A percentile compares a stretch with the other conserved stretches of the same genome.
These are phyloP conservation scores for Calocybe indica DNA, from an alignment of 768 basidiomycete species.

Conservation along the genomic window DNA sequence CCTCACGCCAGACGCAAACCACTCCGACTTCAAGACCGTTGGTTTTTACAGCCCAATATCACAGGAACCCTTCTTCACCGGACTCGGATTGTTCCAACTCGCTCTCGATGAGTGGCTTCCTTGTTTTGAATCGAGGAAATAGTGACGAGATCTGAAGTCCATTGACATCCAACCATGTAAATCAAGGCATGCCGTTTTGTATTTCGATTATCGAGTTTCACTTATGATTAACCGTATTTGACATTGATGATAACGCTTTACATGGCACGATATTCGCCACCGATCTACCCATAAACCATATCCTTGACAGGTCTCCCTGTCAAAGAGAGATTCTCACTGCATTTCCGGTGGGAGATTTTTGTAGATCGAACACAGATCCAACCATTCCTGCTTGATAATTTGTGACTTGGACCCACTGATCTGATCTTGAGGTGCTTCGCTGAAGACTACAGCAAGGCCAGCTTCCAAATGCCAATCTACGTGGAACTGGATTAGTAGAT, in stretches of 20 bases:
- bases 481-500: neutral
- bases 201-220: too few species aligned
- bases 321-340: too few species aligned
- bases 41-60: conserved; percentile 45
- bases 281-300: too few species aligned
- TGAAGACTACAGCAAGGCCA: conserved; percentile 28
- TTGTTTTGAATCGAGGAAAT: conserved; percentile 23
- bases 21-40: conserved; percentile 40
- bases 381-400: too few species aligned
- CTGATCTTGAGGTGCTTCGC: conserved; percentile 17
- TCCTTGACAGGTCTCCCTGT: too few species aligned
- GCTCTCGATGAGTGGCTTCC: conserved; percentile 45
- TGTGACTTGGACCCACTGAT: neutral
- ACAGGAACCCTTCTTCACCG: conserved; percentile 39
- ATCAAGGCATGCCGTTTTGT: too few species aligned
- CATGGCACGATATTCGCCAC: too few species aligned
- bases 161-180: neutral
- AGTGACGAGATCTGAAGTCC: neutral
- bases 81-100: conserved; percentile 38
- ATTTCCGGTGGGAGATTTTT: too few species aligned
- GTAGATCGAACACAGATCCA: too few species aligned
- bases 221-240: too few species aligned
- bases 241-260: too few species aligned
- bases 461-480: conserved; percentile 9
- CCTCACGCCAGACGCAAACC: conserved; percentile 40